phyloP scores from a whole-genome alignment of 2,329 filamentous ascomycete species.

The Metarhizium robertsii region DNA sequence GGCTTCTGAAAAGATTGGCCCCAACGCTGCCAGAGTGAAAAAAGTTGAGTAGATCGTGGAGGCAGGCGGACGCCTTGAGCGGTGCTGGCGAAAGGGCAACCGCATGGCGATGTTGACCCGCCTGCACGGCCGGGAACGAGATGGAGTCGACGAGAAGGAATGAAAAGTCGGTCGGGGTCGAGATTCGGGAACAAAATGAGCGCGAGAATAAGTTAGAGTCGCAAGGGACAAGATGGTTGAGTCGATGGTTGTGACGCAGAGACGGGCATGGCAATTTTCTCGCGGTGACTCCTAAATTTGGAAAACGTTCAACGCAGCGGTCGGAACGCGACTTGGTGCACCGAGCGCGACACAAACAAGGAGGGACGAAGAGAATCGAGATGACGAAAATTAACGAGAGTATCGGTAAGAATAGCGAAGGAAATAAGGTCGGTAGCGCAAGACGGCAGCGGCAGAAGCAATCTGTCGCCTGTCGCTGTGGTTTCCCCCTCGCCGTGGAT shows the following conservation, averaged over 20 bases:
- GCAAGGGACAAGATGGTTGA: not conserved
- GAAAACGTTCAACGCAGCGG: not conserved
- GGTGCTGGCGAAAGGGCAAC: slow-evolving; percentile 33
- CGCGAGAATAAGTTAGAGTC: not conserved
- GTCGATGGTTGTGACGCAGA: not conserved
- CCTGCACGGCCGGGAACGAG: slow-evolving; percentile 1
- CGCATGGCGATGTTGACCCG: slow-evolving; percentile 33
- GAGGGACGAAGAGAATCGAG: not conserved
- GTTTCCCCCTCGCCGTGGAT: slow-evolving; percentile 6
- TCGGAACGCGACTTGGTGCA: not conserved
- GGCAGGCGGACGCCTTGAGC: slow-evolving; percentile 27
- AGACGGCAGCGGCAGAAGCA: slow-evolving; percentile 4
- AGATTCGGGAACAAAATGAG: not conserved
- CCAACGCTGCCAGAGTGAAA: slow-evolving; percentile 30
- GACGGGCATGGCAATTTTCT: slow-evolving; percentile 5
- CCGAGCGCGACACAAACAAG: not conserved
- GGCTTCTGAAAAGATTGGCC: slow-evolving; percentile 34
- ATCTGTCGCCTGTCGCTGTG: slow-evolving; percentile 6
- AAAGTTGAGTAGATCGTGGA: slow-evolving; percentile 20
- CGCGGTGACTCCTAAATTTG: not conserved
- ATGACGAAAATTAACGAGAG: slow-evolving; percentile 9
- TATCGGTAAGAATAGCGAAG: slow-evolving; percentile 6
- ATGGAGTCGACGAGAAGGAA: not conserved
- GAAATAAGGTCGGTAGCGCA: not conserved
- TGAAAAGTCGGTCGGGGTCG: not conserved